phyloP scores from a whole-genome alignment of 2,329 filamentous ascomycete species.

The Botrytis fragariae region DNA sequence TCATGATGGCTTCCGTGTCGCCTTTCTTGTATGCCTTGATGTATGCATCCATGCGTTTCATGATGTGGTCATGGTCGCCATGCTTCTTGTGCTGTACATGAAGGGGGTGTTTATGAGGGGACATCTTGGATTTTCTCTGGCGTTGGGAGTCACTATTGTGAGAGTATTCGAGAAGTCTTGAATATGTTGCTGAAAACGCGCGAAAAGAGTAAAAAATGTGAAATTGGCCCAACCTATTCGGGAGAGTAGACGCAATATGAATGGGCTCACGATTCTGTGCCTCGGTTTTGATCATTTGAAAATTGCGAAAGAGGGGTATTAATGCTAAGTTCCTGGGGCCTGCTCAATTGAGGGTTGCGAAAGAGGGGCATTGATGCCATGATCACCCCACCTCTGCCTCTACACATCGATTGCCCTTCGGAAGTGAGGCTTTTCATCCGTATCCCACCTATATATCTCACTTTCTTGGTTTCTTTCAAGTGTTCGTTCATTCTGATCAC shows the following conservation, averaged over 20 bases:
- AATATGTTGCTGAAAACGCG: neutral
- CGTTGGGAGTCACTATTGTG: neutral
- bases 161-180: neutral
- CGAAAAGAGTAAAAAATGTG: neutral
- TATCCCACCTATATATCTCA: rapidly evolving
- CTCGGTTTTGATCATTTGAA: neutral
- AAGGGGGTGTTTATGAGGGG: neutral
- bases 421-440: neutral
- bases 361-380: neutral
- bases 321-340: neutral
- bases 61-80: neutral
- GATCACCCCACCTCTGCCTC: neutral
- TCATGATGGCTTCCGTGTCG: conserved; percentile 13
- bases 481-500: neutral
- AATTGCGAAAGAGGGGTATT: neutral
- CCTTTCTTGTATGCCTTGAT: conserved; percentile 5
- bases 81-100: conserved; percentile 2
- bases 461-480: neutral
- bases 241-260: too few relatives aligned
- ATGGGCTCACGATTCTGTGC: neutral
- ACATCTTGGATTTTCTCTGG: neutral
- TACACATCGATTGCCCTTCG: neutral
- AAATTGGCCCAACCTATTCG: neutral
- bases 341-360: neutral
- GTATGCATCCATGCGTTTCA: conserved; percentile 13